Evolutionary conservation across 805 yeast genomes (phyloP), one percentile per base, ranked within the genome.

Genomic region (Suhomyces sp.): DNA sequence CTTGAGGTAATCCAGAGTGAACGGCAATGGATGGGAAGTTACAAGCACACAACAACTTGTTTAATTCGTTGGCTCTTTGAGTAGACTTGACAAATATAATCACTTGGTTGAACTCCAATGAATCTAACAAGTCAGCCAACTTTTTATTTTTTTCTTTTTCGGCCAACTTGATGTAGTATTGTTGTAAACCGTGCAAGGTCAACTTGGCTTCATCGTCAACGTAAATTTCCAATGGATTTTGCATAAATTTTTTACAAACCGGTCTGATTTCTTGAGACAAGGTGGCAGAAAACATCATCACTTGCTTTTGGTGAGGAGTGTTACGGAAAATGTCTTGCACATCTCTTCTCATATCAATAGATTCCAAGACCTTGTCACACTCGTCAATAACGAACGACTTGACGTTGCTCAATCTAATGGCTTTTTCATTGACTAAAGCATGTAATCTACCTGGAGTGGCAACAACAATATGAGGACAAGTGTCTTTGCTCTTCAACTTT

Each of bases 281-380:
- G 51, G 99, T 93, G 60, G 99, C 99, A 55, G 97, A 88, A 75
- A 93, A 93, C 97, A 93, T 93, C 98, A 94, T 92, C 52, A 94
- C 98, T 79, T 93, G 99, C 76, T 93, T 93, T 72, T 93, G 97
- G 75, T 89, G 96, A 60, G 99, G 99, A 48, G 99, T 93, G 55
- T 89, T 89, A 73, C 97, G 86, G 85, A 94, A 93, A 59, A 94
- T 88, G 69, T 93, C 98, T 80, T 93, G 99, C 53, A 93, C 97
- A 68, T 93, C 99, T 72, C 97, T 86, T 81, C 99, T 89, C 99
- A 93, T 93, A 65, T 87, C 96, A 65, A 86, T 66, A 51, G 84
- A 78, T 78, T 94, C 98, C 72, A 93, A 82, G 52, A 93, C 98
- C 77, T 92, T 91, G 79, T 93, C 99, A 85, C 98, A 94, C 80